Evolutionary conservation across 139 green algal genomes (phyloP).

Genomic region (Edaphochlamys debaryana): DNA sequence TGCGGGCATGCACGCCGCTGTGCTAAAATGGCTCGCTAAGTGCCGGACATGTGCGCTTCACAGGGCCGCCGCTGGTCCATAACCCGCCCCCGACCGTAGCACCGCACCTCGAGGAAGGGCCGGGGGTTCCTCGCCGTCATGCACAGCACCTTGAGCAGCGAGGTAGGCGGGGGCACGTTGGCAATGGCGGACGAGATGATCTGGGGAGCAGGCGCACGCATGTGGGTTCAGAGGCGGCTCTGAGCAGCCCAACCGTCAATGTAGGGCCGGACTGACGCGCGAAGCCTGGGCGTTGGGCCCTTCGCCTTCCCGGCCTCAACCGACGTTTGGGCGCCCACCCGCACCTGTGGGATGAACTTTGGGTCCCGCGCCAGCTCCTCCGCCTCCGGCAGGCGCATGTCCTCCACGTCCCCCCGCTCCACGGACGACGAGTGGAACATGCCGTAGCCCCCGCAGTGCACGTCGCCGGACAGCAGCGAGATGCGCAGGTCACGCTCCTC

Average conservation of each 20-base stretch:
- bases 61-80: too few relatives aligned
- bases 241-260: neutral
- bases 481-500: slow-evolving; percentile 9
- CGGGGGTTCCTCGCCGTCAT: neutral
- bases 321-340: too few relatives aligned
- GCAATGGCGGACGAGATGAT: slow-evolving; percentile 62
- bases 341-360: slow-evolving; percentile 29
- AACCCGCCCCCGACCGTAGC: too few relatives aligned
- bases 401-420: neutral
- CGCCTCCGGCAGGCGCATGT: neutral
- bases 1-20: too few relatives aligned
- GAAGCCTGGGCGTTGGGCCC: too few relatives aligned
- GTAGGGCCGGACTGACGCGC: too few relatives aligned
- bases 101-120: neutral
- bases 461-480: slow-evolving; percentile 42
- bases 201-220: slow-evolving; percentile 3
- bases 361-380: neutral
- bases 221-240: neutral
- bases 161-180: slow-evolving; percentile 52
- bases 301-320: too few relatives aligned
- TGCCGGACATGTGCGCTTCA: too few relatives aligned
- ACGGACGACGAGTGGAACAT: neutral
- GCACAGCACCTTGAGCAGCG: slow-evolving; percentile 45
- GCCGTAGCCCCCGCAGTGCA: slow-evolving; percentile 42
- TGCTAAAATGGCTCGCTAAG: too few relatives aligned